Evolutionary conservation across 441 rosid species (phyloP).

Genomic region (Syzygium syzygioides): DNA sequence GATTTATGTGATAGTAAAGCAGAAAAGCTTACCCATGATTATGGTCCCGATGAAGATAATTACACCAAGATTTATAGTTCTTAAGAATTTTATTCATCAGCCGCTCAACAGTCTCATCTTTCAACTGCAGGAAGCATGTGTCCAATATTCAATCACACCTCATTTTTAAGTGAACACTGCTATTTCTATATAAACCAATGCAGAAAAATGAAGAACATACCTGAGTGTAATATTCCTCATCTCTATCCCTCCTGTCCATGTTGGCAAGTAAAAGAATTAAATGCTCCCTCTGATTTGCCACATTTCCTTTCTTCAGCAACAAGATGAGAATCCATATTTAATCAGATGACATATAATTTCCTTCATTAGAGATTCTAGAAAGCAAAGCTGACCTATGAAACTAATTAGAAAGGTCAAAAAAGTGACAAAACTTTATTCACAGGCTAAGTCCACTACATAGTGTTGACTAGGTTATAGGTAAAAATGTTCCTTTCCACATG

Average conservation of each 20-base stretch:
- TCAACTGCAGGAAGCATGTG: slow-evolving; percentile 50
- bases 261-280: slow-evolving; percentile 89
- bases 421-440: background rate
- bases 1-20: background rate
- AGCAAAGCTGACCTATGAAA: background rate
- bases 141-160: slow-evolving; percentile 2
- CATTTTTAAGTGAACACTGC: background rate
- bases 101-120: slow-evolving; percentile 32
- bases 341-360: slow-evolving; percentile 10
- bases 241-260: slow-evolving; percentile 57
- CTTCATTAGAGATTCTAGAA: background rate
- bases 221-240: slow-evolving; percentile 30
- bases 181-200: background rate
- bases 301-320: slow-evolving; percentile 84
- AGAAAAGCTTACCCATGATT: slow-evolving; percentile 42
- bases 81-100: slow-evolving; percentile 68
- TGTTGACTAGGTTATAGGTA: background rate
- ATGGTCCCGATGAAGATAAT: slow-evolving; percentile 54
- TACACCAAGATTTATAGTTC: slow-evolving; percentile 93
- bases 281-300: slow-evolving; percentile 98
- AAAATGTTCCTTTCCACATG: background rate
- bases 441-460: background rate
- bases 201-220: slow-evolving; percentile 27
- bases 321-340: slow-evolving; percentile 5
- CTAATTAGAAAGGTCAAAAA: background rate